Conservation (phyloP, 495 filamentous ascomycete genomes). For the Daldinia childiae region DNA sequence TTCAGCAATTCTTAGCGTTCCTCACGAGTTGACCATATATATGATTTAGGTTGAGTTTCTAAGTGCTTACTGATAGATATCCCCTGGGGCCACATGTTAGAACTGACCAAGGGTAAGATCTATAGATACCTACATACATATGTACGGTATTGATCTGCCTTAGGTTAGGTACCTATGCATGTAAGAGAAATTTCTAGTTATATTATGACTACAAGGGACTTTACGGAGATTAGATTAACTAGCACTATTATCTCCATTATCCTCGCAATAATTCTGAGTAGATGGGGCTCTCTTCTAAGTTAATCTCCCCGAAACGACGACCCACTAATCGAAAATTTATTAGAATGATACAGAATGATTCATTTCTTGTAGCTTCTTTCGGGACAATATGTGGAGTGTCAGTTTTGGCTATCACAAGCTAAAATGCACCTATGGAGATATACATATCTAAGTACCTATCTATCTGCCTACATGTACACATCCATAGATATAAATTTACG, state of each 20-base stretch:
- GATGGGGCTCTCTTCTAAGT: not conserved
- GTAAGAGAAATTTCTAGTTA: not conserved
- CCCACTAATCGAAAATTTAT: not conserved
- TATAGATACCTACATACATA: too few relatives aligned
- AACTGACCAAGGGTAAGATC: not conserved
- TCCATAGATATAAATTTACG: too few relatives aligned
- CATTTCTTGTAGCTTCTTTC: not conserved
- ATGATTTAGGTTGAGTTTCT: not conserved
- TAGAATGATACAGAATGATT: constrained; percentile 1
- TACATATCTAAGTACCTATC: too few relatives aligned
- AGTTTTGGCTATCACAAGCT: not conserved
- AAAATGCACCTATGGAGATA: not conserved
- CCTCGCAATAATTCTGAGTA: not conserved
- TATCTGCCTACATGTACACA: too few relatives aligned
- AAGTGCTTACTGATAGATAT: not conserved
- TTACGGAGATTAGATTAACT: constrained; percentile 2
- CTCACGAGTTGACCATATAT: not conserved
- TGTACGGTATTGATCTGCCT: too few relatives aligned
- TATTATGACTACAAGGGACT: not conserved
- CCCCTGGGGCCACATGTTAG: not conserved
- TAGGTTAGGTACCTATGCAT: not conserved
- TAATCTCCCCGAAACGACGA: not conserved
- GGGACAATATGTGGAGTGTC: not conserved
- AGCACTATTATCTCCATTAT: constrained; percentile 2
- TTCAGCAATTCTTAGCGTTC: not conserved